A percentile compares a stretch with the other conserved stretches of the same genome.
Conservation (phyloP, 176 grass and related monocot species). For the Panicum miliaceum region DNA sequence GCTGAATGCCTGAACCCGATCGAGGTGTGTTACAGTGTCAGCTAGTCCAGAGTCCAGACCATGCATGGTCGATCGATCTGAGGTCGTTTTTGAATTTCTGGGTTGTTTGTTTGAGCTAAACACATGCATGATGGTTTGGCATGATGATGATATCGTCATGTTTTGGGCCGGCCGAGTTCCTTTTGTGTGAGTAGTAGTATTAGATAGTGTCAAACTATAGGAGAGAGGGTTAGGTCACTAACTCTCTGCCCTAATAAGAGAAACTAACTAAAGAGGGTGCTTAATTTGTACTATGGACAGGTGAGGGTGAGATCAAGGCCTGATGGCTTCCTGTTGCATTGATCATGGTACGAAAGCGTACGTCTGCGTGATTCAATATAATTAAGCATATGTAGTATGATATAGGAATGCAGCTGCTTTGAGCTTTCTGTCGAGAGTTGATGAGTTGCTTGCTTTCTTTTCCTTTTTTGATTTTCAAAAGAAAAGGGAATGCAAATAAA, state of each 20-base stretch:
- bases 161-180: not conserved
- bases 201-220: not conserved
- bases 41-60: no score
- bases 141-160: not conserved
- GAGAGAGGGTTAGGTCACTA: not conserved
- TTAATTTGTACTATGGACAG: not conserved
- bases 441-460: not conserved
- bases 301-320: not conserved
- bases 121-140: not conserved
- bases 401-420: not conserved
- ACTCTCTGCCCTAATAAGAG: not conserved
- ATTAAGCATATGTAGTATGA: not conserved
- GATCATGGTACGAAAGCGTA: slow-evolving; percentile 16
- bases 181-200: not conserved
- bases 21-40: not conserved
- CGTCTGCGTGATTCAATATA: not conserved
- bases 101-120: not conserved
- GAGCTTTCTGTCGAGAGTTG: slow-evolving; percentile 13
- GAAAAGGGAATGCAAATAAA: not conserved
- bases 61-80: not conserved
- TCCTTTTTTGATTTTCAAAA: not conserved
- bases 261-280: not conserved
- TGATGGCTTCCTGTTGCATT: not conserved
- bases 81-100: not conserved
- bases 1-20: not conserved